Percentiles rank a stretch among this genome's conserved stretches.
phyloP scores from a whole-genome alignment of 148 eudicot genomes.

The Spergularia marina region DNA sequence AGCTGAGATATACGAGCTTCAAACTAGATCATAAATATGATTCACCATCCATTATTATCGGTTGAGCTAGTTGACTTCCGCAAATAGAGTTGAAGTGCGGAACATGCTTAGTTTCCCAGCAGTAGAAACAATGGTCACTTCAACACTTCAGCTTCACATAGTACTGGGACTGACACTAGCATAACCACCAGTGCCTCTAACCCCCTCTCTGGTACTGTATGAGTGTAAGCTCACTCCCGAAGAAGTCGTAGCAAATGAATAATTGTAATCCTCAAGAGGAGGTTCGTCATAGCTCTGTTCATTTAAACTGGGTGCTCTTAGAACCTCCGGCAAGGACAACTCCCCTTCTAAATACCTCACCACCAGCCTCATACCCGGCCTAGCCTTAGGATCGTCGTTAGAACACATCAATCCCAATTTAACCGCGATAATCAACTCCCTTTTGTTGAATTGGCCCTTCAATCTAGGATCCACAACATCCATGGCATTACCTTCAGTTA shows the following conservation, averaged over 20 bases:
- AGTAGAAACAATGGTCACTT: not conserved
- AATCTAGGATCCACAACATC: constrained; percentile 32
- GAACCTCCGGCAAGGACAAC: constrained; percentile 16
- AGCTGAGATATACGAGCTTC: no score
- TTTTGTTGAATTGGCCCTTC: constrained; percentile 15
- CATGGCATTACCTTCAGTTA: constrained; percentile 20
- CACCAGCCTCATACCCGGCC: constrained; percentile 32
- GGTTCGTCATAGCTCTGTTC: constrained; percentile 2
- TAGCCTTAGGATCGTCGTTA: constrained; percentile 1
- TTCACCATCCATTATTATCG: no score
- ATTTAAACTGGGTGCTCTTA: constrained; percentile 17
- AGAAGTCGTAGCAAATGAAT: constrained; percentile 17
- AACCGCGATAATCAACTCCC: constrained; percentile 15
- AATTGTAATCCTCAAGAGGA: constrained; percentile 2
- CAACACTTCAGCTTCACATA: not conserved
- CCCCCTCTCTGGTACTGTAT: constrained; percentile 1
- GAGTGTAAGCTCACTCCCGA: constrained; percentile 26
- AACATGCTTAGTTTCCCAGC: no score
- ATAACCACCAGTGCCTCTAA: constrained; percentile 14
- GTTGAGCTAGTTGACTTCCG: no score
- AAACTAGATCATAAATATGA: no score
- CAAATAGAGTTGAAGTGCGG: no score
- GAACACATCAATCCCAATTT: constrained; percentile 39
- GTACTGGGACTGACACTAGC: constrained; percentile 22
- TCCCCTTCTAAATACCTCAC: constrained; percentile 34